Evolutionary conservation across 768 basidiomycete species (phyloP).

Genomic region (Dacryopinax spathularia): DNA sequence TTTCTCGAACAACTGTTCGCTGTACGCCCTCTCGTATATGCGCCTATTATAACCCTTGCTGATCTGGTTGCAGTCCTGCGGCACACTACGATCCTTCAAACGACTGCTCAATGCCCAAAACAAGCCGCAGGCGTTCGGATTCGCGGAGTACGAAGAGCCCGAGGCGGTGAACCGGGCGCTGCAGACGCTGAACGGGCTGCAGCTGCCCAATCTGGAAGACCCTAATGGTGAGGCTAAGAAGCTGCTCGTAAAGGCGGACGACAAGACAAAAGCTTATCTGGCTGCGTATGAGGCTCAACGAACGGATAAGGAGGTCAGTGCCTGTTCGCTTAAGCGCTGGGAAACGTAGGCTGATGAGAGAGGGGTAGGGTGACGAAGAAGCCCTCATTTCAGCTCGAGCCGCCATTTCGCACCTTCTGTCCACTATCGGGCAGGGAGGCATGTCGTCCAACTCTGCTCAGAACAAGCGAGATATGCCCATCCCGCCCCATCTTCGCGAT

Average conservation of each 20-base stretch:
- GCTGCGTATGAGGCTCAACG: slow-evolving; percentile 72
- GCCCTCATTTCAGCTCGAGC: slow-evolving; percentile 34
- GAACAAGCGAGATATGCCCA: slow-evolving; percentile 21
- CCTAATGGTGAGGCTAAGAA: slow-evolving; percentile 44
- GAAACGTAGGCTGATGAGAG: slow-evolving; percentile 24
- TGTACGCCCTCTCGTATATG: slow-evolving; percentile 33
- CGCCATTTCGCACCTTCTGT: slow-evolving; percentile 23
- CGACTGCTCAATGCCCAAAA: slow-evolving; percentile 83
- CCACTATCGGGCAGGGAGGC: slow-evolving; percentile 4
- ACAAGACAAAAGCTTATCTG: slow-evolving; percentile 78
- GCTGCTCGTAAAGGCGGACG: slow-evolving; percentile 81
- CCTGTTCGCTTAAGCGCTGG: neutral
- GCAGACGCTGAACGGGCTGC: slow-evolving; percentile 46
- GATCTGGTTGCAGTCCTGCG: slow-evolving; percentile 53
- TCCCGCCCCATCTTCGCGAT: slow-evolving; percentile 93
- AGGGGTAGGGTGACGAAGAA: slow-evolving; percentile 6
- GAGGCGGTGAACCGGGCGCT: slow-evolving; percentile 74
- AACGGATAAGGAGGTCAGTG: slow-evolving; percentile 66
- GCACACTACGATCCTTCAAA: slow-evolving; percentile 78
- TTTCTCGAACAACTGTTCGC: slow-evolving; percentile 66
- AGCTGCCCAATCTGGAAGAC: slow-evolving; percentile 47
- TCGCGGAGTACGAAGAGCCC: slow-evolving; percentile 90
- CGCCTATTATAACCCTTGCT: neutral
- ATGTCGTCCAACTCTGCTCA: neutral
- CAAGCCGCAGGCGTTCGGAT: slow-evolving; percentile 92